Percentiles rank a stretch among this genome's conserved stretches.
Evolutionary conservation across 164 flowering plant genomes (phyloP).

Genomic region (Brasenia schreberi): DNA sequence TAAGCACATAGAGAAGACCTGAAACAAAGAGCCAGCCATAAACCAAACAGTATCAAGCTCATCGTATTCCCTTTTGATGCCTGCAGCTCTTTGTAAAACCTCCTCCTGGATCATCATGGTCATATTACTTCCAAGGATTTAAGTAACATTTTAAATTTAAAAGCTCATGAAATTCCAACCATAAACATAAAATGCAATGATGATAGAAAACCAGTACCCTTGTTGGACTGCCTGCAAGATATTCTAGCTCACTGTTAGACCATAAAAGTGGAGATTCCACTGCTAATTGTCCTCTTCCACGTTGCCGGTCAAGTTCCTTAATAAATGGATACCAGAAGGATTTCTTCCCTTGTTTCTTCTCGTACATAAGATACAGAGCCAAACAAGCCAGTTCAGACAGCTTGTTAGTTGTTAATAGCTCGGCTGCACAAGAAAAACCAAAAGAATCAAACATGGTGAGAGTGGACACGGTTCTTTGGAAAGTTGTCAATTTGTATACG

Average conservation of each 20-base stretch:
- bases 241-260: constrained; percentile 76
- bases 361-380: constrained; percentile 96
- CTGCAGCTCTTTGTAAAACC: constrained; percentile 77
- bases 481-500: no score
- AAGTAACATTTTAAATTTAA: no score
- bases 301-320: constrained; percentile 92
- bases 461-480: no score
- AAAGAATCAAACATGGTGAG: constrained; percentile 5
- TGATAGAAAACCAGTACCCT: constrained; percentile 33
- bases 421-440: constrained; percentile 42
- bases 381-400: constrained; percentile 95
- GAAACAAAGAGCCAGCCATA: constrained; percentile 98
- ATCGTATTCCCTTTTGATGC: constrained; percentile 82
- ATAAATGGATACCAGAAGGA: constrained; percentile 97
- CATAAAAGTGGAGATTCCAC: constrained; percentile 97
- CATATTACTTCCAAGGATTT: no score
- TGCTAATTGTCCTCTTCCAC: constrained; percentile 95
- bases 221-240: constrained; percentile 87
- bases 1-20: constrained; percentile 31
- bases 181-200: no score
- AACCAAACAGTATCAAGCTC: constrained; percentile 99
- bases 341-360: constrained; percentile 95
- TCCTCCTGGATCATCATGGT: constrained; percentile 40
- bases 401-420: constrained; percentile 83
- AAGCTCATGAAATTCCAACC: no score